A percentile compares a stretch with the other conserved stretches of the same genome.
Evolutionary conservation across 768 basidiomycete genomes (phyloP).

Genomic region (Boletus pseudopeckii): DNA sequence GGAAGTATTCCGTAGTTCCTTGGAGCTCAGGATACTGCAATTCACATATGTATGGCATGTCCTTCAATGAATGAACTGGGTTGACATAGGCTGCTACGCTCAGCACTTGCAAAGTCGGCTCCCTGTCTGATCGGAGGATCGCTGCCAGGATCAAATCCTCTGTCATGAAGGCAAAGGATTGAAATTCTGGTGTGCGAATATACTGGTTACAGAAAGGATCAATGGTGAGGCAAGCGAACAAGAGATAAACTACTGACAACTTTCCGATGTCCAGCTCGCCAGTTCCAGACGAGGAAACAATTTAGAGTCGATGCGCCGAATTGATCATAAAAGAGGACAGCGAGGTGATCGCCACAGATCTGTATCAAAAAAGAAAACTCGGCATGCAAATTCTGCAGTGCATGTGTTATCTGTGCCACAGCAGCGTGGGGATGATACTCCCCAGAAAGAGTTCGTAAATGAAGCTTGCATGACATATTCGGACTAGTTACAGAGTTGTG

Average conservation of each 20-base stretch:
- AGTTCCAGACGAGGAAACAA: conserved; percentile 34
- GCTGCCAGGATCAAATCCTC: conserved; percentile 28
- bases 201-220: conserved; percentile 15
- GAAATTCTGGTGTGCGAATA: conserved; percentile 20
- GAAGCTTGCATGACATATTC: conserved; percentile 19
- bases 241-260: conserved; percentile 21
- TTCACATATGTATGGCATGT: conserved; percentile 24
- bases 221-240: not conserved
- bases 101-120: conserved; percentile 18
- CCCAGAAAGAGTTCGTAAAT: conserved; percentile 32
- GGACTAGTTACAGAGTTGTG: conserved; percentile 15
- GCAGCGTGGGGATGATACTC: conserved; percentile 24
- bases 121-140: conserved; percentile 4
- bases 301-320: not conserved
- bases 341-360: conserved; percentile 31
- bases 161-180: conserved; percentile 35
- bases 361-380: conserved; percentile 26
- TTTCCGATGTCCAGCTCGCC: conserved; percentile 29
- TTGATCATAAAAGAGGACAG: conserved; percentile 25
- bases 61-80: conserved; percentile 5
- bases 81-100: conserved; percentile 9
- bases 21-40: conserved; percentile 24
- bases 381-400: not conserved
- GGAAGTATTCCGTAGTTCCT: conserved; percentile 16
- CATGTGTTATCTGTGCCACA: conserved; percentile 14